These are phyloP conservation scores for Aspergillus cavernicola DNA, from an alignment of 495 filamentous ascomycete species.

Conservation along the genomic window DNA sequence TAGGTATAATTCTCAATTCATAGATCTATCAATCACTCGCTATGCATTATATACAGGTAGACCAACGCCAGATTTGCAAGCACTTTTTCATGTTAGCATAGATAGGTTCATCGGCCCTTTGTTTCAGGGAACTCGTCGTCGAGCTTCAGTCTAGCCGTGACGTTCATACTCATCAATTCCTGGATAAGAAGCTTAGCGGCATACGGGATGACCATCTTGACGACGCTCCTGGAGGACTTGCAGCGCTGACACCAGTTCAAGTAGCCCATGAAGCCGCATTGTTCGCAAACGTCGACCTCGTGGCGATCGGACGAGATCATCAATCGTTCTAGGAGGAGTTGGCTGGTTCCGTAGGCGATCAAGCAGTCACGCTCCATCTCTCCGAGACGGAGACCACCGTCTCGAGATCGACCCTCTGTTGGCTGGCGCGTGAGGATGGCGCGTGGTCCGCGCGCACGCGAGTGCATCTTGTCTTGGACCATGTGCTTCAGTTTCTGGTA, in stretches of 20 bases:
- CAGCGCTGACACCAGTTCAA: slow-evolving; percentile 90
- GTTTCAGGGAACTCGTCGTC: slow-evolving; percentile 84
- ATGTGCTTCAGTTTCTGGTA: slow-evolving; percentile 99
- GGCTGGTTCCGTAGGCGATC: slow-evolving; percentile 91
- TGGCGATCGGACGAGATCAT: slow-evolving; percentile 92
- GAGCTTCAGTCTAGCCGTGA: slow-evolving; percentile 77
- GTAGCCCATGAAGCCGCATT: slow-evolving; percentile 92
- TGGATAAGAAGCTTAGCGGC: slow-evolving; percentile 96
- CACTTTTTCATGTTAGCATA: slow-evolving; percentile 7
- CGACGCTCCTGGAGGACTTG: slow-evolving; percentile 71
- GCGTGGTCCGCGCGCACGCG: slow-evolving; percentile 81
- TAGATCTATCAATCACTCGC: slow-evolving; percentile 12
- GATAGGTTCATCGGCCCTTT: slow-evolving; percentile 30
- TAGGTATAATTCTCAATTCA: neutral
- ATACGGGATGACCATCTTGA: slow-evolving; percentile 96
- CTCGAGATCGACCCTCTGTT: slow-evolving; percentile 88
- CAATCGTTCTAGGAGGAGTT: slow-evolving; percentile 86
- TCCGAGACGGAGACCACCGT: slow-evolving; percentile 88
- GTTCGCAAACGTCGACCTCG: slow-evolving; percentile 86
- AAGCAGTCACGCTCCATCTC: slow-evolving; percentile 99
- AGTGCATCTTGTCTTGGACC: slow-evolving; percentile 99
- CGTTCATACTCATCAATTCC: slow-evolving; percentile 97
- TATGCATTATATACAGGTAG: slow-evolving; percentile 26
- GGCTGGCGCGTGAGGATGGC: slow-evolving; percentile 94
- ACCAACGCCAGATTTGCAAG: slow-evolving; percentile 9